These are phyloP conservation scores for Hygrocybe punicea DNA, from an alignment of 768 basidiomycete species.

Conservation along the genomic window DNA sequence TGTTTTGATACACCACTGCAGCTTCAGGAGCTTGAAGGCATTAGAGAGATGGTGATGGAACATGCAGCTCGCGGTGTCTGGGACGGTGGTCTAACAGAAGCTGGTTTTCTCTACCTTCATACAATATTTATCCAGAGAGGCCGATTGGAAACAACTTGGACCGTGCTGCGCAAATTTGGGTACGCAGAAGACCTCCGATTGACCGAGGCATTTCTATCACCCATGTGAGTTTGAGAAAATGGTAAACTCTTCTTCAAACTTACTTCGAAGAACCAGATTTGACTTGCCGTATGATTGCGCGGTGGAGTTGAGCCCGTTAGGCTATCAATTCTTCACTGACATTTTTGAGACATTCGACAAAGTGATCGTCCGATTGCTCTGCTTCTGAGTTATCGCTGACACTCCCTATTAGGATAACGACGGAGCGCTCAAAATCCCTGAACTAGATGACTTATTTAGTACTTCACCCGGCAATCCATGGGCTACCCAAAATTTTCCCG, in stretches of 20 bases:
- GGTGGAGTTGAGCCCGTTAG: constrained; percentile 89
- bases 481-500: constrained; percentile 86
- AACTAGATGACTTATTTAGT: constrained; percentile 85
- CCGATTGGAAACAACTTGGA: constrained; percentile 96
- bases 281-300: constrained; percentile 93
- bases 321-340: constrained; percentile 96
- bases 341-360: constrained; percentile 95
- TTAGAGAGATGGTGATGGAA: constrained; percentile 84
- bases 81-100: constrained; percentile 81
- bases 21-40: constrained; percentile 91
- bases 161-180: constrained; percentile 89
- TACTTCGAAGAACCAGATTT: constrained; percentile 51
- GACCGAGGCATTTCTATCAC: constrained; percentile 81
- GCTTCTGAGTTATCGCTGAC: background rate
- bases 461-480: constrained; percentile 98
- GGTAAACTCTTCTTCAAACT: constrained; percentile 11
- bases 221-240: constrained; percentile 60
- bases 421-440: constrained; percentile 78
- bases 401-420: constrained; percentile 72
- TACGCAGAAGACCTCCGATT: constrained; percentile 93
- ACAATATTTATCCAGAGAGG: constrained; percentile 97
- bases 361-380: constrained; percentile 34
- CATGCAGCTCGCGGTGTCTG: constrained; percentile 73
- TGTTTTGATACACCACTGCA: constrained; percentile 94
- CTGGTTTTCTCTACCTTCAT: constrained; percentile 90